phyloP scores from a whole-genome alignment of 352 stramenopile species.

The Globisporangium irregulare region DNA sequence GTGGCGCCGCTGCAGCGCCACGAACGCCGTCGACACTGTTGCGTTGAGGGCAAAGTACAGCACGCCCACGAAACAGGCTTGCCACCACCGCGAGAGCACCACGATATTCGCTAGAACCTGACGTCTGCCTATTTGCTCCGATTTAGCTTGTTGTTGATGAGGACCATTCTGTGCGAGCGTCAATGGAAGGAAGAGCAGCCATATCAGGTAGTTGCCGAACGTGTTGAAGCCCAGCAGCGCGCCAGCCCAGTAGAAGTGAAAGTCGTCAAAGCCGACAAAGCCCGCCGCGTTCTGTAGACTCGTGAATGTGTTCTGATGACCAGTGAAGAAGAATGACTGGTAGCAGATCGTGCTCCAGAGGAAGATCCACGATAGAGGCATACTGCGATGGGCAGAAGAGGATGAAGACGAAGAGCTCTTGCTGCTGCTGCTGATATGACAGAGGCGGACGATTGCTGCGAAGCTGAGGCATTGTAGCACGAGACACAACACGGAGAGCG shows the following conservation, averaged over 20 bases:
- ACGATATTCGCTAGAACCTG: background rate
- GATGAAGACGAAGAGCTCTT: background rate
- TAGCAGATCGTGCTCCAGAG: slow-evolving; percentile 60
- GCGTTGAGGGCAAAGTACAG: slow-evolving; percentile 56
- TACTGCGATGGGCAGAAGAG: background rate
- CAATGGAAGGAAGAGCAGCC: slow-evolving; percentile 37
- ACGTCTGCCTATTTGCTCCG: too few relatives aligned
- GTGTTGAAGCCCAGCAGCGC: slow-evolving; percentile 85
- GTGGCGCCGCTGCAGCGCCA: slow-evolving; percentile 81
- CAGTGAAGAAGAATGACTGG: slow-evolving; percentile 84
- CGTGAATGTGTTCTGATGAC: slow-evolving; percentile 88
- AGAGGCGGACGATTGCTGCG: slow-evolving; percentile 20
- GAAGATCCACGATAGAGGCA: slow-evolving; percentile 37
- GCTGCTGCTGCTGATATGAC: background rate
- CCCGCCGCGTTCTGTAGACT: slow-evolving; percentile 88
- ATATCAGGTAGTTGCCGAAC: slow-evolving; percentile 70
- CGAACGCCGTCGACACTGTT: slow-evolving; percentile 78
- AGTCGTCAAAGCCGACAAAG: slow-evolving; percentile 88
- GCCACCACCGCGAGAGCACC: slow-evolving; percentile 18
- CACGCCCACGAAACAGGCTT: slow-evolving; percentile 23
- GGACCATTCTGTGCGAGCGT: slow-evolving; percentile 8
- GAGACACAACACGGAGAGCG: slow-evolving; percentile 45
- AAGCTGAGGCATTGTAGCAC: slow-evolving; percentile 50
- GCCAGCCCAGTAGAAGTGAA: slow-evolving; percentile 74
- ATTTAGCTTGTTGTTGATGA: background rate